These are phyloP conservation scores for Ogataea wickerhamii DNA, from an alignment of 805 yeast genomes.

Conservation along the genomic window DNA sequence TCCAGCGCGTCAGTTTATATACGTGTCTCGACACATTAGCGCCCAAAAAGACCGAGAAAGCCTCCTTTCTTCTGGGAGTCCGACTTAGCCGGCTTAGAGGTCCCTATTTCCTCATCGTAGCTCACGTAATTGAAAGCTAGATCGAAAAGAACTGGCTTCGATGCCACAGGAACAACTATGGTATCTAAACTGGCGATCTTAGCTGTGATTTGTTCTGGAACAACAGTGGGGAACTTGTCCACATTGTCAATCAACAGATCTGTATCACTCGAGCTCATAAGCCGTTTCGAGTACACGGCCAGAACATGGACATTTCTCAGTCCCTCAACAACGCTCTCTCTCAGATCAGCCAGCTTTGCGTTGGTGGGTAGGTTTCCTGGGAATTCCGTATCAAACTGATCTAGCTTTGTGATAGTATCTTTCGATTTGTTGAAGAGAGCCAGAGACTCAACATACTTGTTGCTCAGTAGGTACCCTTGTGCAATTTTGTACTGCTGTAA, in stretches of 20 bases:
- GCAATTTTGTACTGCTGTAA: constrained; percentile 44
- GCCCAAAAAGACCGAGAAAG: constrained; percentile 71
- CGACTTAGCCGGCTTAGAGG: constrained; percentile 1
- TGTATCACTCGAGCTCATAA: constrained; percentile 7
- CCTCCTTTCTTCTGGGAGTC: constrained; percentile 50
- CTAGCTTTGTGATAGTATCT: constrained; percentile 8
- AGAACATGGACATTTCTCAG: constrained; percentile 41
- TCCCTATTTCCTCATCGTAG: constrained; percentile 35
- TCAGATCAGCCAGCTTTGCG: constrained; percentile 29
- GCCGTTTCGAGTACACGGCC: constrained; percentile 42
- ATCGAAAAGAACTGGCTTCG: constrained; percentile 90
- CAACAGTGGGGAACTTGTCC: constrained; percentile 27
- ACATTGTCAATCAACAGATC: constrained; percentile 31
- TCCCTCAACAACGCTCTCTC: constrained; percentile 15
- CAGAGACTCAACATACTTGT: constrained; percentile 45
- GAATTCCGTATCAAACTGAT: constrained; percentile 29
- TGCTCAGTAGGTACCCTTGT: constrained; percentile 38
- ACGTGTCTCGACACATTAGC: constrained; percentile 28
- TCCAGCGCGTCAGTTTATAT: constrained; percentile 3
- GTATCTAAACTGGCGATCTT: constrained; percentile 30
- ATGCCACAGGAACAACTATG: constrained; percentile 55
- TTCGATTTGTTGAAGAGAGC: constrained; percentile 38
- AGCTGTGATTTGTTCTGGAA: constrained; percentile 30
- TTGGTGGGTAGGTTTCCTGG: constrained; percentile 42
- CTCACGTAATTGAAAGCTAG: constrained; percentile 79